Evolutionary conservation across 2,329 filamentous ascomycete species (phyloP).

Genomic region (Colletotrichum liaoningense): DNA sequence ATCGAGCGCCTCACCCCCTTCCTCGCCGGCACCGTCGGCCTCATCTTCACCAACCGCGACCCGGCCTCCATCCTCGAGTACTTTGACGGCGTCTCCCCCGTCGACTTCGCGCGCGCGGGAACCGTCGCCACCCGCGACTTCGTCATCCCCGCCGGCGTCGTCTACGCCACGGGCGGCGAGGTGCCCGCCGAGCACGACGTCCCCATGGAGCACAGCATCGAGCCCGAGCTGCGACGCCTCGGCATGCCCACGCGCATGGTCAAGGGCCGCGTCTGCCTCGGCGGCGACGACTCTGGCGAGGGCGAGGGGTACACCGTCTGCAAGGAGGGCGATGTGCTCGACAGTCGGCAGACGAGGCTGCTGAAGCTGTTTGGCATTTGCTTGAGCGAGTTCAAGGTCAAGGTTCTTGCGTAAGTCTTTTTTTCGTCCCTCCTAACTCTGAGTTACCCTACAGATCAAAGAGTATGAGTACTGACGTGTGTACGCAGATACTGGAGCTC

Average conservation of each 20-base stretch:
- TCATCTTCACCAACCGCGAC: conserved; percentile 87
- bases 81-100: conserved; percentile 78
- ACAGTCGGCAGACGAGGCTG: conserved; percentile 91
- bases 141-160: conserved; percentile 82
- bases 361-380: conserved; percentile 94
- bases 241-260: conserved; percentile 90
- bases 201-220: conserved; percentile 86
- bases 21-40: conserved; percentile 85
- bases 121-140: conserved; percentile 79
- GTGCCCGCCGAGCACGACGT: conserved; percentile 85
- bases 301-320: conserved; percentile 80
- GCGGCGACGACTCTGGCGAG: conserved; percentile 56
- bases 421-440: neutral
- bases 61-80: conserved; percentile 75
- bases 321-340: conserved; percentile 84
- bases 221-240: conserved; percentile 89
- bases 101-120: conserved; percentile 93
- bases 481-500: conserved; percentile 69
- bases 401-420: conserved; percentile 75
- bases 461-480: conserved; percentile 1
- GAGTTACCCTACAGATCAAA: too few species aligned
- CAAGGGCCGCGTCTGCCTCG: conserved; percentile 86
- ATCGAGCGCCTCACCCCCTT: conserved; percentile 76
- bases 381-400: conserved; percentile 89
- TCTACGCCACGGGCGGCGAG: conserved; percentile 85